Evolutionary conservation across 768 basidiomycete species (phyloP), one percentile per base, ranked within the genome.

Genomic region (Pleurotus pulmonarius): DNA sequence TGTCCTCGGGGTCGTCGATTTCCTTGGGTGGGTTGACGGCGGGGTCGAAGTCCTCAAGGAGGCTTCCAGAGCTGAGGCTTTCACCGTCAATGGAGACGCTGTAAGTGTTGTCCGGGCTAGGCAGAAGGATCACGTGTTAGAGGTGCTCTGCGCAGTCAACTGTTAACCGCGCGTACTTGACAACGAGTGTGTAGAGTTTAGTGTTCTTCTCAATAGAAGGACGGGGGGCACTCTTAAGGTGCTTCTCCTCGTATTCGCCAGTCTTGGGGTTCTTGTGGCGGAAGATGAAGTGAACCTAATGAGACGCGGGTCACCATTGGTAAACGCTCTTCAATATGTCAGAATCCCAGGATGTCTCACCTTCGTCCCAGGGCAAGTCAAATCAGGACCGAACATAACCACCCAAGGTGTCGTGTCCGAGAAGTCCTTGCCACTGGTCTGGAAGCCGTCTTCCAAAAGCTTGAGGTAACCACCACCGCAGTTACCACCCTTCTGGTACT

Each of bases 401-500:
- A 90, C 88, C 89, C 89, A 95, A 44, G 94, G 92, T 5, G 94
- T 95, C 66, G 90, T 88, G 73, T 96, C 94, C 53, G 87, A 88
- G 71, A 95, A 95, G 68, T 94, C 93, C 78, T 94, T 91, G 58
- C 90, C 90, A 60, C 86, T 89, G 58, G 89, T 89, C 76, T 95
- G 92, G 85, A 94, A 94, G 58, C 93, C 94, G 64, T 94, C 88
- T 68, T 90, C 88, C 44, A 99, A 84, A 56, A 98, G 86, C 75
- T 98, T 99, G 77, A 98, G 75, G 75, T 99, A 99, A 39, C 97
- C 97, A 77, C 97, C 97, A 72, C 97, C 97, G 65, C 97, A 98
- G 75, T 97, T 97, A 47, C 97, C 92, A 43, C 96, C 95, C 74
- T 98, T 94, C 79, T 99, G 95, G 72, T 97, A 94, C 76, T 98